These are phyloP conservation scores for Claviceps monticola DNA, from an alignment of 2,329 filamentous ascomycete genomes.

Conservation along the genomic window DNA sequence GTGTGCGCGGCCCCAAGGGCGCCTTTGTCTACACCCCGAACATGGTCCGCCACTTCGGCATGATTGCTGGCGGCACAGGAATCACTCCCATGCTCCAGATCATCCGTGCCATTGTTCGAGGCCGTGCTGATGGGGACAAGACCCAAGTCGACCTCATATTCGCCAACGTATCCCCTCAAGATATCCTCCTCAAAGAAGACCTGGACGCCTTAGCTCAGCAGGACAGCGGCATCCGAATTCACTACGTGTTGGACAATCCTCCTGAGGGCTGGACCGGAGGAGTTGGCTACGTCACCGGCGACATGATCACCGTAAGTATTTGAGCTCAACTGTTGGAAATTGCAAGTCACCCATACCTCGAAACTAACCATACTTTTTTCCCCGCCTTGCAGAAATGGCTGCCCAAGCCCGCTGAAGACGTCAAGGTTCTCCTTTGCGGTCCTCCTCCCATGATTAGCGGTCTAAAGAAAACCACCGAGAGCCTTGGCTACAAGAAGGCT, in stretches of 20 bases:
- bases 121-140: conserved; percentile 62
- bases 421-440: conserved; percentile 90
- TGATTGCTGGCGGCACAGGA: conserved; percentile 94
- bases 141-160: conserved; percentile 93
- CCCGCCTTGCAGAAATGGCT: conserved; percentile 44
- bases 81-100: conserved; percentile 99
- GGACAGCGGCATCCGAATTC: conserved; percentile 70
- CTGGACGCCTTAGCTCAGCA: conserved; percentile 65
- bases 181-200: conserved; percentile 88
- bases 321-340: not conserved
- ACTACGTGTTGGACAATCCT: conserved; percentile 95
- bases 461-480: conserved; percentile 90
- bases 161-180: conserved; percentile 84
- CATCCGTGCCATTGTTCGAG: conserved; percentile 76
- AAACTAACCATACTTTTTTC: not conserved
- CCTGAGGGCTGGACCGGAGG: conserved; percentile 84
- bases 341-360: not conserved
- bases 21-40: conserved; percentile 96
- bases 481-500: conserved; percentile 82
- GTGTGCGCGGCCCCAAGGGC: conserved; percentile 87
- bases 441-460: conserved; percentile 94
- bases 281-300: conserved; percentile 85
- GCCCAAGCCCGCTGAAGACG: conserved; percentile 68
- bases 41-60: conserved; percentile 91
- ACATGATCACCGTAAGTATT: conserved; percentile 72